Percentiles rank a stretch among this genome's conserved stretches.
Conservation (phyloP, 2,329 filamentous ascomycete species). For the Pseudogymnoascus pannorum region DNA sequence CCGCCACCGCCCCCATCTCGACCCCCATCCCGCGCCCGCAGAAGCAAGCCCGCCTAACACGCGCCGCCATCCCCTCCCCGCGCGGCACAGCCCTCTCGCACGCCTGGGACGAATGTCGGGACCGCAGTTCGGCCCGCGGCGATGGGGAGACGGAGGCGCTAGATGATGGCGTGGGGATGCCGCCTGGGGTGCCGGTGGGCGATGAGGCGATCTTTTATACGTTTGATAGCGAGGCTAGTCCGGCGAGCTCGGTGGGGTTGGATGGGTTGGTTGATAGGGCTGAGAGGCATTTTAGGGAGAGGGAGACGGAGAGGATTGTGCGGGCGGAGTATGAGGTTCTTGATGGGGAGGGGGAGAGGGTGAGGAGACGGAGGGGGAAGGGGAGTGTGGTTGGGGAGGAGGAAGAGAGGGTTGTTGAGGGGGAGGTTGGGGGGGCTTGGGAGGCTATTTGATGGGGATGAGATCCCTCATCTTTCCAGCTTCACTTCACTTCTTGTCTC, state of each 20-base stretch:
- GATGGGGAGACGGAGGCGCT: neutral
- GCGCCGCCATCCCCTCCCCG: neutral
- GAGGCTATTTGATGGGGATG: neutral
- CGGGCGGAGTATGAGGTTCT: conserved; percentile 29
- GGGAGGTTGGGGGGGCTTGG: neutral
- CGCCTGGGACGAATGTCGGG: neutral
- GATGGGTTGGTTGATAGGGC: conserved; percentile 27
- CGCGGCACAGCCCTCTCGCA: neutral
- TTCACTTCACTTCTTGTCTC: neutral
- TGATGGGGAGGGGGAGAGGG: conserved; percentile 26
- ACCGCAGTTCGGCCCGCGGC: neutral
- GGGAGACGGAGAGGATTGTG: conserved; percentile 28
- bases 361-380: conserved; percentile 22
- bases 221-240: conserved; percentile 25
- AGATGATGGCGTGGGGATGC: neutral
- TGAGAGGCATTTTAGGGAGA: conserved; percentile 25
- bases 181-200: neutral
- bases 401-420: neutral
- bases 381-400: neutral
- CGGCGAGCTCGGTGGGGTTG: conserved; percentile 21
- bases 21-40: neutral
- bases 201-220: conserved; percentile 22
- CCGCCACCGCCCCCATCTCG: no score
- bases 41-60: neutral
- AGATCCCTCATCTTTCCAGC: neutral